Base-by-base conservation (phyloP, 306 rosid genomes). In the Cucumis melo region DNA sequence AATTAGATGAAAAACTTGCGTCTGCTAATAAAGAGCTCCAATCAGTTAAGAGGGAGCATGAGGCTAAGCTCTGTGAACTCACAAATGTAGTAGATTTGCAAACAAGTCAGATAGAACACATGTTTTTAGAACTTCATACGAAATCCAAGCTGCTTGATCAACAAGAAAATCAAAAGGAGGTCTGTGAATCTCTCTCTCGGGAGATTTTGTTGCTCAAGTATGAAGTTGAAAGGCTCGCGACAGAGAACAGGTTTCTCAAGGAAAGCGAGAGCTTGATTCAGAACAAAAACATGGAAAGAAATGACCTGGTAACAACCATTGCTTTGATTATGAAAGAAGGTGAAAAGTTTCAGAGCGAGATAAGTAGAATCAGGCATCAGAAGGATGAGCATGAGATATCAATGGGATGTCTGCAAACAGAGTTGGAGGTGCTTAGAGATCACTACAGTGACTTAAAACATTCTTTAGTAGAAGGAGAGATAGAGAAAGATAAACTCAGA, bases 401-500 rank as follows among this genome's bases (percentile, higher is more conserved):
- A 48, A 67, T 83, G 59, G 82, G 77, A 72, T 53, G 21, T 55
- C 81, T 90, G 80, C 83, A 84, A 74, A 85, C 85, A 5, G 97
- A 92, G 85, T 76, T 87, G 79, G 91, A 90, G 57, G 81, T 81
- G 41, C 80, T 86, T 72, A 92, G 81, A 86, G 78, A 83, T 84
- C 91, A 89, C 67, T 90, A 74, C 76, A 73, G 64, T 76, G 87
- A 85, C 85, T 80, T 91, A 76, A 89, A 84, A 75, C 78, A 74
- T 74, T 81, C 91, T 42, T 72, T 87, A 74, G 78, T 65, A 1
- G 88, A 90, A 81, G 96, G 90, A 24, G 96, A 87, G 79, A 82
- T 73, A 42, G 98, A 90, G 90, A 94, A 87, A 78, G 93, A 81
- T 80, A 87, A 88, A 74, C 87, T 95, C 39, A 83, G 83, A 76